Conservation (phyloP, 805 yeast species). For the Yarrowia alimentaria region DNA sequence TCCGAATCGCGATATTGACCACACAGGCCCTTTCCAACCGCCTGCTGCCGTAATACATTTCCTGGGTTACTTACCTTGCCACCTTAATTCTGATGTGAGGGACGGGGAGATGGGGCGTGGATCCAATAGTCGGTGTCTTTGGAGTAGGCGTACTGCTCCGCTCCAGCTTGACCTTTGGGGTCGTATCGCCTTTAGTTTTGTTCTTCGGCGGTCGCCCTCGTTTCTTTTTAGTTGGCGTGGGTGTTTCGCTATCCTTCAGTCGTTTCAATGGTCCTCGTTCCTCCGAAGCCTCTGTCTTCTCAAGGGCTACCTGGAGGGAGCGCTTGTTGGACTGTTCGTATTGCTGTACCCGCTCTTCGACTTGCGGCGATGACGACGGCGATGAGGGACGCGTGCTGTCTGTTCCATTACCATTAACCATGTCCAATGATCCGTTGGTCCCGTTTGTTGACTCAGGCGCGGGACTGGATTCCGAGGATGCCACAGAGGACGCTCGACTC, state of each 20-base stretch:
- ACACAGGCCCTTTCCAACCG: too few relatives aligned
- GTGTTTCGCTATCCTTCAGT: constrained; percentile 1
- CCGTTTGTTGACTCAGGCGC: constrained; percentile 15
- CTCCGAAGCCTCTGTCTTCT: constrained; percentile 12
- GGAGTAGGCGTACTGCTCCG: constrained; percentile 9
- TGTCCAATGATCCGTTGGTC: too few relatives aligned
- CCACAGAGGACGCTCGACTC: constrained; percentile 26
- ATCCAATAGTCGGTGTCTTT: constrained; percentile 3
- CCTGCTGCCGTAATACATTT: too few relatives aligned
- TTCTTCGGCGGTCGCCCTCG: constrained; percentile 11
- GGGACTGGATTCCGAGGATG: constrained; percentile 13
- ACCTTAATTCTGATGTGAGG: constrained; percentile 23
- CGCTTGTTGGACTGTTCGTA: constrained; percentile 13
- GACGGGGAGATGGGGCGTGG: constrained; percentile 24
- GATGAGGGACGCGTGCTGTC: constrained; percentile 26
- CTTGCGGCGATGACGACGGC: constrained; percentile 15
- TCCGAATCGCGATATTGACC: too few relatives aligned
- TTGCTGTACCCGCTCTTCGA: constrained; percentile 17
- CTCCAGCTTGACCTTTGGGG: constrained; percentile 4
- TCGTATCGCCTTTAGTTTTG: too few relatives aligned
- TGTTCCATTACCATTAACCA: constrained; percentile 5
- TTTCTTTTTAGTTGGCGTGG: constrained; percentile 9
- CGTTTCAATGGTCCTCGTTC: constrained; percentile 30
- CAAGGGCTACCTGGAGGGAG: constrained; percentile 17
- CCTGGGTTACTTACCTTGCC: constrained; percentile 30